phyloP scores from a whole-genome alignment of 768 basidiomycete genomes.

The Asterophora parasitica region DNA sequence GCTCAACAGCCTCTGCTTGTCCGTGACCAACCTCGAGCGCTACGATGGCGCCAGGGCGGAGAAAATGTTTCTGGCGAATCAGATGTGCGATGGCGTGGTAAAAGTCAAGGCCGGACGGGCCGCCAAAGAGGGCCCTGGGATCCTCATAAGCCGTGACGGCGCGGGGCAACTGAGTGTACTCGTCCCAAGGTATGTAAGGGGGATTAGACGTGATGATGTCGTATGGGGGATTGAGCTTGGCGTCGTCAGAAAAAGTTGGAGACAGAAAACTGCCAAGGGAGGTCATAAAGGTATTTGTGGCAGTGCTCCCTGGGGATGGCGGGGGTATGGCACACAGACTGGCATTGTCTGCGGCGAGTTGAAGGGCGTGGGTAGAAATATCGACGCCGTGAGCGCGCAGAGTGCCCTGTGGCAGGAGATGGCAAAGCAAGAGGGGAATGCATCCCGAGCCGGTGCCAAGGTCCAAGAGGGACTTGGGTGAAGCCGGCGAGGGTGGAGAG shows the following conservation, averaged over 20 bases:
- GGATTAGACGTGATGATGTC: conserved; percentile 83
- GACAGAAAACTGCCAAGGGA: conserved; percentile 40
- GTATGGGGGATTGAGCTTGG: conserved; percentile 44
- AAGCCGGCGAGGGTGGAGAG: conserved; percentile 28
- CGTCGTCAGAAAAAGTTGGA: conserved; percentile 35
- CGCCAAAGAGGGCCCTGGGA: conserved; percentile 75
- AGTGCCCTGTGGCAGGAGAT: conserved; percentile 53
- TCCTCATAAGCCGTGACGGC: conserved; percentile 82
- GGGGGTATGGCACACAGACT: conserved; percentile 33
- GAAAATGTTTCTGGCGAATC: conserved; percentile 44
- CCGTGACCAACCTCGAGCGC: conserved; percentile 78
- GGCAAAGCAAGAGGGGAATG: conserved; percentile 81
- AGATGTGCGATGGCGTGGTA: conserved; percentile 68
- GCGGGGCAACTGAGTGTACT: conserved; percentile 58
- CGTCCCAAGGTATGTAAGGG: conserved; percentile 72
- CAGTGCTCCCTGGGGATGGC: conserved; percentile 14
- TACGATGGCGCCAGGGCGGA: conserved; percentile 49
- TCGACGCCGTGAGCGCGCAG: conserved; percentile 62
- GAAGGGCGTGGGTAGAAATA: conserved; percentile 55
- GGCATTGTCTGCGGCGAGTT: conserved; percentile 48
- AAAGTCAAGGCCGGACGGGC: conserved; percentile 55
- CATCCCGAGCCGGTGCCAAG: conserved; percentile 93
- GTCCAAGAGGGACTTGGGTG: conserved; percentile 59
- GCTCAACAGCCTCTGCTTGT: conserved; percentile 61
- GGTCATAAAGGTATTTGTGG: conserved; percentile 36